Percentiles rank a stretch among this genome's conserved stretches.
Evolutionary conservation across 2,329 filamentous ascomycete species (phyloP).

Genomic region (Aspergillus caelatus): DNA sequence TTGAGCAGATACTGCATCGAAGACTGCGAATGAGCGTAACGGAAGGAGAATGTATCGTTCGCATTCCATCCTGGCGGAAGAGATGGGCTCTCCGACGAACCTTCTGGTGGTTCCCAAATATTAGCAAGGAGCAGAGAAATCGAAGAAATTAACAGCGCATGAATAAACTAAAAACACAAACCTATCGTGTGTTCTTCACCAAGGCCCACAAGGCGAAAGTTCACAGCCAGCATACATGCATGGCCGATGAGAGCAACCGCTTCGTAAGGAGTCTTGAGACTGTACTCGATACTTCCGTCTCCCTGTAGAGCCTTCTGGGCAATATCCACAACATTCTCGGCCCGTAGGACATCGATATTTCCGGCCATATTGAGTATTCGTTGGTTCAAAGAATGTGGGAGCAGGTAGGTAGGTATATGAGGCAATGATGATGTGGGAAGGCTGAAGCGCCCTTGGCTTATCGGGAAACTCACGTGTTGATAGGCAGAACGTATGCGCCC

Average conservation of each 20-base stretch:
- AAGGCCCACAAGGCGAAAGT: conserved; percentile 81
- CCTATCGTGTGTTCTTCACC: conserved; percentile 77
- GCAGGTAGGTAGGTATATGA: background rate
- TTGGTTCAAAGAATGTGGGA: background rate
- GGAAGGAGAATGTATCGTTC: conserved; percentile 72
- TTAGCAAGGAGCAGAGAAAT: background rate
- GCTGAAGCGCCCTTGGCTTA: conserved; percentile 1
- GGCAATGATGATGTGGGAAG: conserved; percentile 1
- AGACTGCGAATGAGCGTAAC: conserved; percentile 84
- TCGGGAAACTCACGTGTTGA: background rate
- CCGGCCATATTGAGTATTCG: conserved; percentile 13
- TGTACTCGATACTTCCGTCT: conserved; percentile 28
- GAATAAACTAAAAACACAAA: conserved; percentile 35
- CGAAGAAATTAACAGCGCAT: background rate
- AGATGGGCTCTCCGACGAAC: conserved; percentile 37
- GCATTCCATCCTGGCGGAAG: conserved; percentile 82
- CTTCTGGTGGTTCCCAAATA: conserved; percentile 23
- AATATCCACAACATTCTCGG: conserved; percentile 35
- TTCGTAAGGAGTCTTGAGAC: conserved; percentile 64
- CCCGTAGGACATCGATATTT: conserved; percentile 28
- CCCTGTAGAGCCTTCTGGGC: conserved; percentile 35
- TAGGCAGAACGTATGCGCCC: background rate
- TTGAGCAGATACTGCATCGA: conserved; percentile 83
- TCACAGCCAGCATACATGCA: conserved; percentile 77
- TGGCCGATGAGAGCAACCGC: conserved; percentile 82